A percentile compares a stretch with the other conserved stretches of the same genome.
phyloP scores from a whole-genome alignment of 1,284 basidiomycete species.

The Exobasidium rhododendri region DNA sequence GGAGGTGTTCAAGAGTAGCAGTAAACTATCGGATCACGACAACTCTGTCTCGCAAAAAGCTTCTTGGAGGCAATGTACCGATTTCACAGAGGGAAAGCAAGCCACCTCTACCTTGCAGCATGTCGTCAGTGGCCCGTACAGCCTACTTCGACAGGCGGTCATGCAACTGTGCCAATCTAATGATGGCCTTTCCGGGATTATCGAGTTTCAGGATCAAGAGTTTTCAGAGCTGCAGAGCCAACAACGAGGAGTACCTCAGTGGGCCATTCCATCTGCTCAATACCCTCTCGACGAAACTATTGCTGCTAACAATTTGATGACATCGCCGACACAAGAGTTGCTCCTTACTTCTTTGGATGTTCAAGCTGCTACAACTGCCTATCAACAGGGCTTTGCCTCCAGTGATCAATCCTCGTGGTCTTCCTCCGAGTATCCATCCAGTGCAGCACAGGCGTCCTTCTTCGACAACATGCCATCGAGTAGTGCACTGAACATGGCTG shows the following conservation, averaged over 20 bases:
- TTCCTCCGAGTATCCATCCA: neutral
- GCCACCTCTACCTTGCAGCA: constrained; percentile 33
- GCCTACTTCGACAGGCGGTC: constrained; percentile 32
- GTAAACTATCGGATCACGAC: constrained; percentile 20
- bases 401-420: neutral
- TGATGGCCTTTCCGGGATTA: constrained; percentile 21
- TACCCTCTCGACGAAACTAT: neutral
- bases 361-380: neutral
- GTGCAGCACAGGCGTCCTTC: neutral
- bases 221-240: neutral
- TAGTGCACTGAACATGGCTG: neutral
- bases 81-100: constrained; percentile 45
- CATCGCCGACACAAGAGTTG: neutral
- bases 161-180: constrained; percentile 24
- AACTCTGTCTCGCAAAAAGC: constrained; percentile 21
- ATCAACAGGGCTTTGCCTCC: neutral
- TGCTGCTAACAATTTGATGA: neutral
- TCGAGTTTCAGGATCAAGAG: constrained; percentile 14
- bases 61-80: constrained; percentile 46
- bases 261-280: neutral
- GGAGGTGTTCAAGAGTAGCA: constrained; percentile 37
- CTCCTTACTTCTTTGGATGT: neutral
- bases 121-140: constrained; percentile 39
- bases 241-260: neutral
- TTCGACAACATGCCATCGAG: neutral